These are phyloP conservation scores for Fusarium annulatum DNA, from an alignment of 2,329 filamentous ascomycete species.

Conservation along the genomic window DNA sequence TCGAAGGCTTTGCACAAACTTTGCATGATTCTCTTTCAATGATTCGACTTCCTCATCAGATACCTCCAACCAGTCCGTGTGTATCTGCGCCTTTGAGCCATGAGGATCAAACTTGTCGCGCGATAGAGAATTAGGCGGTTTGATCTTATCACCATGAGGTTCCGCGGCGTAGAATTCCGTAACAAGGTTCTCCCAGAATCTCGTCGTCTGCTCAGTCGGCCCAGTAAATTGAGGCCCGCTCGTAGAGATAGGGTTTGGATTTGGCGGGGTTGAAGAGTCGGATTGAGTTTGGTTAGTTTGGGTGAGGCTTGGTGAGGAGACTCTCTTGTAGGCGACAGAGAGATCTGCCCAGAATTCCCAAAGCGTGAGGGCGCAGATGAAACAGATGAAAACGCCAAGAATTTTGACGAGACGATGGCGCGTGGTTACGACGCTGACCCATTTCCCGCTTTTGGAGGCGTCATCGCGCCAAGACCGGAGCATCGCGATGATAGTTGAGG, in stretches of 20 bases:
- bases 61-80: conserved; percentile 30
- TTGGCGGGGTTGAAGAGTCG: neutral
- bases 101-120: conserved; percentile 35
- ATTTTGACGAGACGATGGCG: conserved; percentile 25
- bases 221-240: conserved; percentile 16
- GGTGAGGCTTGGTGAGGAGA: neutral
- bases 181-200: conserved; percentile 30
- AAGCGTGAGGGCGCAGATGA: conserved; percentile 26
- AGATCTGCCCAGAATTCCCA: conserved; percentile 36
- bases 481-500: neutral
- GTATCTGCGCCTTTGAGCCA: neutral
- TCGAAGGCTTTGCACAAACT: conserved; percentile 20
- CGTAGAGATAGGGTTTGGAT: neutral
- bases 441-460: conserved; percentile 2
- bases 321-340: conserved; percentile 19
- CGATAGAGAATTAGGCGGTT: conserved; percentile 11
- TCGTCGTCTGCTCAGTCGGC: conserved; percentile 20
- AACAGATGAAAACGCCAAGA: conserved; percentile 18
- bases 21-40: conserved; percentile 25
- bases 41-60: conserved; percentile 21
- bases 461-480: conserved; percentile 12
- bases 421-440: neutral
- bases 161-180: conserved; percentile 20
- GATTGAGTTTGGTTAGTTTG: neutral
- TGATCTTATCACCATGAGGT: conserved; percentile 25